These are phyloP conservation scores for Zasmidium citrigriseum DNA, from an alignment of 2,329 filamentous ascomycete genomes.

Conservation along the genomic window DNA sequence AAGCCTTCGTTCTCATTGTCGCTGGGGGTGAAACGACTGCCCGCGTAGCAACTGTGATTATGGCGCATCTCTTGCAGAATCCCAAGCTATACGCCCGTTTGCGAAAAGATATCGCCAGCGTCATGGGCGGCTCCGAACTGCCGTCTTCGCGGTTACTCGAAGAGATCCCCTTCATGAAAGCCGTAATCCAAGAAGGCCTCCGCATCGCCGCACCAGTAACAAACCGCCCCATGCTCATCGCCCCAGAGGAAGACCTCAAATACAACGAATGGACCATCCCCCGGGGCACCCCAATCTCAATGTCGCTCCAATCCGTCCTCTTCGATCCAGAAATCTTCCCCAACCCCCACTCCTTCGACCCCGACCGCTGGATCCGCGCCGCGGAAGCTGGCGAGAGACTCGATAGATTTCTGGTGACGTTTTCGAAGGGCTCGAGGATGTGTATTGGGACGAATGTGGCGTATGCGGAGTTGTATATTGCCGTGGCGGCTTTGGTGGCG, in stretches of 20 bases:
- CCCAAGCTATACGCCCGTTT: not conserved
- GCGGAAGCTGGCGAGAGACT: slow-evolving; percentile 5
- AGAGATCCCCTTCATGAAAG: slow-evolving; percentile 20
- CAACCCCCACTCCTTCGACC: slow-evolving; percentile 29
- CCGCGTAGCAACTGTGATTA: not conserved
- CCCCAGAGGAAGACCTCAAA: slow-evolving; percentile 16
- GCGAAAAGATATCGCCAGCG: not conserved
- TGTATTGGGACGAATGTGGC: slow-evolving; percentile 14
- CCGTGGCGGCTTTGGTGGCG: slow-evolving; percentile 6
- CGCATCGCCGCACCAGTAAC: slow-evolving; percentile 25
- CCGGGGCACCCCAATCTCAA: slow-evolving; percentile 15
- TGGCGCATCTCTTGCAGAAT: slow-evolving; percentile 4
- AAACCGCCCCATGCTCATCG: slow-evolving; percentile 22
- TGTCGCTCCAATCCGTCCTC: slow-evolving; percentile 32
- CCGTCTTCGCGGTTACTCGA: slow-evolving; percentile 10
- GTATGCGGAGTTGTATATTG: slow-evolving; percentile 8
- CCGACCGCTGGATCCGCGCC: slow-evolving; percentile 17
- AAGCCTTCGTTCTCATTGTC: slow-evolving; percentile 13
- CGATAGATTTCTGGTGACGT: slow-evolving; percentile 11
- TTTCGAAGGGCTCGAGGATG: slow-evolving; percentile 8
- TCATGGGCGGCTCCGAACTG: not conserved
- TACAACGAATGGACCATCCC: slow-evolving; percentile 15
- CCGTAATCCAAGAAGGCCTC: slow-evolving; percentile 24
- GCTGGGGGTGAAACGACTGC: slow-evolving; percentile 16
- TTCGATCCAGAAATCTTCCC: slow-evolving; percentile 34